These are phyloP conservation scores for Aspergillus cejpii DNA, from an alignment of 2,329 filamentous ascomycete genomes.

Conservation along the genomic window DNA sequence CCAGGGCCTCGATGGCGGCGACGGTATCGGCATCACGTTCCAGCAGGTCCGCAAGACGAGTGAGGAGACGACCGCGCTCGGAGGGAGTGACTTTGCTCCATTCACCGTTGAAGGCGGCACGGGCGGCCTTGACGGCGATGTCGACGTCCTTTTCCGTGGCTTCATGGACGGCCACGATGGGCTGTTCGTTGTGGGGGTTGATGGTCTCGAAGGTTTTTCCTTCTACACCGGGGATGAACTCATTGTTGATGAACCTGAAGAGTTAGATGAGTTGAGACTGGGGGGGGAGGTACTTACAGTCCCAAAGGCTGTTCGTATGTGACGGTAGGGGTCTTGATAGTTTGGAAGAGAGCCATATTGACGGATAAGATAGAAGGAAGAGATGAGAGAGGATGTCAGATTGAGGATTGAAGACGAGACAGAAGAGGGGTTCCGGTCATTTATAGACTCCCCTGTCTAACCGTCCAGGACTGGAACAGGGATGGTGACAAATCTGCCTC, in stretches of 20 bases:
- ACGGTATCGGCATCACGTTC: slow-evolving; percentile 72
- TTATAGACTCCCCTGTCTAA: too few species aligned
- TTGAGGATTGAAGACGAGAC: neutral
- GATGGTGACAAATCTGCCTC: neutral
- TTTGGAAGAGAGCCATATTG: slow-evolving; percentile 31
- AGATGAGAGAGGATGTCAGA: neutral
- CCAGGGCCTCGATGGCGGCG: slow-evolving; percentile 75
- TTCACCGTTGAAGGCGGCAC: slow-evolving; percentile 71
- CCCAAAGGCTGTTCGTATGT: slow-evolving; percentile 38
- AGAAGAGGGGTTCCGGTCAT: too few species aligned
- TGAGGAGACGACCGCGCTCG: slow-evolving; percentile 61
- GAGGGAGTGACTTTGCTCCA: slow-evolving; percentile 65
- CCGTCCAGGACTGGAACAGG: too few species aligned
- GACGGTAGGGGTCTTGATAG: slow-evolving; percentile 32
- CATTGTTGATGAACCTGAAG: slow-evolving; percentile 40
- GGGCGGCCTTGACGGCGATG: slow-evolving; percentile 74
- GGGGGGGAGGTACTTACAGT: slow-evolving; percentile 23
- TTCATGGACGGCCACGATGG: slow-evolving; percentile 75
- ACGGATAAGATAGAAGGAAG: too few species aligned
- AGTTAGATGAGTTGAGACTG: slow-evolving; percentile 1
- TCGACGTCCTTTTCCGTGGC: slow-evolving; percentile 73
- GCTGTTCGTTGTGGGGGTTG: slow-evolving; percentile 79
- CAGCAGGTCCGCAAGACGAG: slow-evolving; percentile 70
- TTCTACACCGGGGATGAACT: slow-evolving; percentile 69
- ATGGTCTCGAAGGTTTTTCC: slow-evolving; percentile 89